A percentile compares a stretch with the other conserved stretches of the same genome.
phyloP scores from a whole-genome alignment of 2,329 filamentous ascomycete genomes.

The Seiridium unicorne region DNA sequence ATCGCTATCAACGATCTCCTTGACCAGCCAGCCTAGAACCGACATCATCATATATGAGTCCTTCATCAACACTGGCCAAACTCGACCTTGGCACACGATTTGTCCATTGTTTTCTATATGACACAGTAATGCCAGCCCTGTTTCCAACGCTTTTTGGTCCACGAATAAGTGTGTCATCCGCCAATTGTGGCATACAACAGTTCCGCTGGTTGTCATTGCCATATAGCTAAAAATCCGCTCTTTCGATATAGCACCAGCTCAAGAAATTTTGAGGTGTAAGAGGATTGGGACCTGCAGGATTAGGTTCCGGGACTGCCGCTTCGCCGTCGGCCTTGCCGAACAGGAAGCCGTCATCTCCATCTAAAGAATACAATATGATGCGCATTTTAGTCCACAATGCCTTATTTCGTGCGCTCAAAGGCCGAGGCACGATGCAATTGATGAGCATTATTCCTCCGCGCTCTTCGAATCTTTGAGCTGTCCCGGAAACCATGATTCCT shows the following conservation, averaged over 20 bases:
- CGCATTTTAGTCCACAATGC: background rate
- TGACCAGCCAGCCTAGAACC: background rate
- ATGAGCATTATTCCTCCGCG: background rate
- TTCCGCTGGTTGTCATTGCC: background rate
- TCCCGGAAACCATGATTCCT: background rate
- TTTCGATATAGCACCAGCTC: constrained; percentile 2
- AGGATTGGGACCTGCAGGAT: background rate
- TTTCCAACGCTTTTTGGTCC: background rate
- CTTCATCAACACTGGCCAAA: background rate
- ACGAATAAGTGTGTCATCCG: background rate
- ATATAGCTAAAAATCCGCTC: background rate
- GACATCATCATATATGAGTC: background rate
- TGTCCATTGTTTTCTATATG: background rate
- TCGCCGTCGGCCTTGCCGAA: constrained; percentile 1
- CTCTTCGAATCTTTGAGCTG: background rate
- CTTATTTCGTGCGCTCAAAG: background rate
- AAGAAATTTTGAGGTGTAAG: background rate
- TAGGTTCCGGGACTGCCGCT: background rate
- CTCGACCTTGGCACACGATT: background rate
- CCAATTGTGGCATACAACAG: background rate
- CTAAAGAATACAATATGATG: background rate
- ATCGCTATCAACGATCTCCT: background rate
- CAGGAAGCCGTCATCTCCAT: background rate
- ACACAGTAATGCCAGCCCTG: background rate
- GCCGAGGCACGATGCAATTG: background rate